Base-by-base conservation (phyloP, 208 protist species). In the Trypanosoma rangeli region DNA sequence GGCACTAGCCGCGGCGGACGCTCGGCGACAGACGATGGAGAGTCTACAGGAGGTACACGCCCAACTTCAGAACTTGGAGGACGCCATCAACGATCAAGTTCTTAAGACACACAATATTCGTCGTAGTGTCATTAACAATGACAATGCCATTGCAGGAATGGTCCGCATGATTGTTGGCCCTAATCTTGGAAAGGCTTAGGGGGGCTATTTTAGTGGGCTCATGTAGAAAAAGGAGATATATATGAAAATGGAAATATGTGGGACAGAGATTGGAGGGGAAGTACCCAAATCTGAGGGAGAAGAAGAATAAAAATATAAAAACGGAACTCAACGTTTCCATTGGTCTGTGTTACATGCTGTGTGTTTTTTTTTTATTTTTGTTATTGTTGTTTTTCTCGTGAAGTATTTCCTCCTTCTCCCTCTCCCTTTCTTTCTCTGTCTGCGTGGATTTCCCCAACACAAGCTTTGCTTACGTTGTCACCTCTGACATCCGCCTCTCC, bases 41-140 rank as follows among this genome's bases (percentile, higher is more conserved):
- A 90, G 84, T 65, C 66, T 96, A 42, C 88, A 92, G 70, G 87
- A 89, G 61, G 80, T 94, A 5, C 80, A 92, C 33, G 86, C 84
- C 9, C 83, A 96, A 57, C 71, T 94, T 54, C 86, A 94, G 61
- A 89, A 82, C 67, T 33, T 96, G 13, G 89, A 96, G 68, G 91
- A 96, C 62, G 86, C 88, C 53, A 94, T 94, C 57, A 90, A 67
- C 42, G 91, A 96, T 52, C 91, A 96, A 73, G 80, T 94, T 64
- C 76, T 86, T 1, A 96, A 96, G 69, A 96, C 85, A 7, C 92
- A 93, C 68, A 86, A 90, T 56, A 66, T 94, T 46, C 88, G 85
- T 3, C 81, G 80, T 54, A 87, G 76, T 15, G 92, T 96, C 29
- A 74, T 93, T n/a, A 75, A 80, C 18, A 96, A 96, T 53, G 85